Evolutionary conservation across 192 early-diverging fungal genomes (phyloP).

Genomic region (Coemansia reversa): DNA sequence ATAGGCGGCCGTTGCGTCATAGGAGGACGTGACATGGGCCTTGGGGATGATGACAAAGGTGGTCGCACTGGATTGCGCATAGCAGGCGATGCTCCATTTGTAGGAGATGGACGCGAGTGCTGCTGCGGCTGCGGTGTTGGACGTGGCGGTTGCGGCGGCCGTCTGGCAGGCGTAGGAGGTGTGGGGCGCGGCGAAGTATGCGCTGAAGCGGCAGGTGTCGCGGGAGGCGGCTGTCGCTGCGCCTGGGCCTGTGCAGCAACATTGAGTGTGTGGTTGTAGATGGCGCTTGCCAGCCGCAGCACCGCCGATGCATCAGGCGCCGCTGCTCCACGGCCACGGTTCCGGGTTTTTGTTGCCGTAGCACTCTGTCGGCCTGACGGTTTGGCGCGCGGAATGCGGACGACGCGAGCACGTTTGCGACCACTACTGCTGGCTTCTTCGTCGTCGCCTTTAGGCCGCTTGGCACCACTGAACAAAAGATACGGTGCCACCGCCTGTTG

Average conservation of each 20-base stretch:
- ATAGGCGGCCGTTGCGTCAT: neutral
- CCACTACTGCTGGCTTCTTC: conserved; percentile 6
- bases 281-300: conserved; percentile 47
- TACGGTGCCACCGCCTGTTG: conserved; percentile 53
- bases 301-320: conserved; percentile 40
- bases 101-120: neutral
- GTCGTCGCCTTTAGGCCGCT: neutral
- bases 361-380: conserved; percentile 8
- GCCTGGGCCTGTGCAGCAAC: conserved; percentile 29
- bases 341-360: conserved; percentile 10
- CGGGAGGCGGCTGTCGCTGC: conserved; percentile 16
- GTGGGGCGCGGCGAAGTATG: neutral
- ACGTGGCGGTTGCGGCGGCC: conserved; percentile 3
- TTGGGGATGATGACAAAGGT: neutral
- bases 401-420: conserved; percentile 42
- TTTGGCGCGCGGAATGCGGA: conserved; percentile 36
- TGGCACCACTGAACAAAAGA: conserved; percentile 27
- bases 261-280: conserved; percentile 52
- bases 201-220: neutral
- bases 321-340: conserved; percentile 1
- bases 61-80: neutral
- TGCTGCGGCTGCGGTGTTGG: neutral
- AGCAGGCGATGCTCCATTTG: neutral
- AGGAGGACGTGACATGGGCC: neutral
- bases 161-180: neutral